Evolutionary conservation across 2,329 filamentous ascomycete genomes (phyloP), one percentile per base, ranked within the genome.

Genomic region (Pseudohalonectria lignicola): DNA sequence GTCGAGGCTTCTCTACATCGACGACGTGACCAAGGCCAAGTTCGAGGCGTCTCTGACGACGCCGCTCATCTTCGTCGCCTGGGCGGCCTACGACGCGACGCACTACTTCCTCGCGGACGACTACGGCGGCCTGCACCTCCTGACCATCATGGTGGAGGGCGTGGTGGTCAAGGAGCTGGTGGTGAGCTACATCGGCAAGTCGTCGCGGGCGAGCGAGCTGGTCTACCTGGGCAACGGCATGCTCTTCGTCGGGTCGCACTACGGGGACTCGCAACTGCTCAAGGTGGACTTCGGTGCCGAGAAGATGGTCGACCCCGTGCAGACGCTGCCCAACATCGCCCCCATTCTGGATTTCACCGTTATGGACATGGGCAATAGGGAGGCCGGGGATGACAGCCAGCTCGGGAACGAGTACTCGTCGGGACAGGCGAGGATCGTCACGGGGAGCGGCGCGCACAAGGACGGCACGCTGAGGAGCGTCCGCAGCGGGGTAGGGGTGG

Each of bases 331-430:
- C 4, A 98, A 94, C 52, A 86, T 96, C 49, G 87, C 84, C 0
- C 92, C 92, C 0, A 67, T 98, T 31, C 63, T 96, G 29, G 92
- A 98, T 54, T 95, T 98, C 49, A 81, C 84, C 1, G 77, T 98
- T 13, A 94, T 96, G 86, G 92, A 96, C 52, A 83, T 96, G 70
- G 90, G 88, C 1, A 88, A 86, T 48, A 72, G 86, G 40, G 80
- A 85, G 42, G 29, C n/a, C 23, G 23, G 23, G 8, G 81, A 81
- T 17, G 82, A 92, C 45, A 76, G 71, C 8, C 79, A 86, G 41
- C 59, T 67, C 15, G 82, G 81, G 3, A 93, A 92, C 50, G 85
- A 92, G 44, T 98, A 94, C 52, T 94, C 88, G 0, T 94, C 90
- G 1, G 92, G 92, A 0, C 90, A 98, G 59, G 88, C 92, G 33